phyloP scores from a whole-genome alignment of 441 rosid genomes.

The Raphanus hybrid region DNA sequence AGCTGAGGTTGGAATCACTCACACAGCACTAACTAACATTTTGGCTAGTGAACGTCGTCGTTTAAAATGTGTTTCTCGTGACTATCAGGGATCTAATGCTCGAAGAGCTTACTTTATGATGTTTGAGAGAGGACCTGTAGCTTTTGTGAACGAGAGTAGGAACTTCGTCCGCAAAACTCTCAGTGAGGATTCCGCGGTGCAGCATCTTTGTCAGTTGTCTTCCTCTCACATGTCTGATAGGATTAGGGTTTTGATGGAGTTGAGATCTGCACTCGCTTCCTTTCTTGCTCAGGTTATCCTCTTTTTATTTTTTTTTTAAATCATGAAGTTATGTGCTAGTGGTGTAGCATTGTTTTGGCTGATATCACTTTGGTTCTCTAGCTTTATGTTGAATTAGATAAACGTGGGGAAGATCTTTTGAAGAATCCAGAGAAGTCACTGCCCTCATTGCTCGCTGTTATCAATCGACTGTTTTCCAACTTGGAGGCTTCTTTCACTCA shows the following conservation, averaged over 20 bases:
- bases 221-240: slow-evolving; percentile 77
- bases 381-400: slow-evolving; percentile 82
- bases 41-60: neutral
- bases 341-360: neutral
- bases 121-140: slow-evolving; percentile 90
- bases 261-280: slow-evolving; percentile 74
- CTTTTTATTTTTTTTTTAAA: no score
- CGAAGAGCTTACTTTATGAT: slow-evolving; percentile 76
- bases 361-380: slow-evolving; percentile 44
- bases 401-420: slow-evolving; percentile 68
- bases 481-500: slow-evolving; percentile 75
- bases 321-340: no score
- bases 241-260: slow-evolving; percentile 57
- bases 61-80: no score
- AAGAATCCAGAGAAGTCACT: slow-evolving; percentile 70
- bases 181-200: slow-evolving; percentile 53
- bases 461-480: slow-evolving; percentile 61
- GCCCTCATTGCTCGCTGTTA: slow-evolving; percentile 54
- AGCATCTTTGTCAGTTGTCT: slow-evolving; percentile 62
- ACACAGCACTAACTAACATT: neutral
- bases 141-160: slow-evolving; percentile 63
- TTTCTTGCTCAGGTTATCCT: slow-evolving; percentile 86
- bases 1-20: slow-evolving; percentile 61
- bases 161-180: slow-evolving; percentile 52
- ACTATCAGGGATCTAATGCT: slow-evolving; percentile 65